Evolutionary conservation across 352 stramenopile species (phyloP).

Genomic region (Phytophthora meadii): DNA sequence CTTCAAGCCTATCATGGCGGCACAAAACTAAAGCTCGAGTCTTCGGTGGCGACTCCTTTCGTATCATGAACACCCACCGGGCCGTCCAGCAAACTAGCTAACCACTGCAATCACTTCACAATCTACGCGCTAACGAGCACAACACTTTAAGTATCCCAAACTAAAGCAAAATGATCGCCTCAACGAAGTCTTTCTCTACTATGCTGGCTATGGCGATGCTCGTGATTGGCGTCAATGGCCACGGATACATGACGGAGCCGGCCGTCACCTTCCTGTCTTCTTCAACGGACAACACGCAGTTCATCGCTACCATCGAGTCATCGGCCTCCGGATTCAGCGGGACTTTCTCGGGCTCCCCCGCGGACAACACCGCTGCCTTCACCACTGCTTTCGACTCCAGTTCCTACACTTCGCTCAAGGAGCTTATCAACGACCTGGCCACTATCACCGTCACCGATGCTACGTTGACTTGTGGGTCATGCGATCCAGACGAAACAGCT

Average conservation of each 20-base stretch:
- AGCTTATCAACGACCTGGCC: constrained; percentile 25
- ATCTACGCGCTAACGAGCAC: constrained; percentile 23
- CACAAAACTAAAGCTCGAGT: neutral
- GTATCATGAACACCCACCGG: neutral
- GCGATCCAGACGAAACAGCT: constrained; percentile 33
- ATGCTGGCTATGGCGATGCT: constrained; percentile 18
- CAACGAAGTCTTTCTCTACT: constrained; percentile 12
- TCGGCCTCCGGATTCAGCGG: constrained; percentile 34
- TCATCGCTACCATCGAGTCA: constrained; percentile 39
- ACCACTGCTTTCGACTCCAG: constrained; percentile 33
- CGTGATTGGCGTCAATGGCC: constrained; percentile 8
- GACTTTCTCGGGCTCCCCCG: constrained; percentile 26
- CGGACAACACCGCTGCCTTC: constrained; percentile 35
- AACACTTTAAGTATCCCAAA: neutral
- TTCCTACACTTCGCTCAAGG: constrained; percentile 38
- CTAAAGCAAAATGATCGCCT: constrained; percentile 26
- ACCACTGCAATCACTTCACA: constrained; percentile 21
- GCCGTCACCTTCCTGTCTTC: constrained; percentile 37
- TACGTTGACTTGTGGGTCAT: constrained; percentile 37
- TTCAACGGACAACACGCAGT: constrained; percentile 36
- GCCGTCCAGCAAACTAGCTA: constrained; percentile 6
- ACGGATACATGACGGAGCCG: constrained; percentile 39
- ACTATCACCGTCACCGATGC: constrained; percentile 28
- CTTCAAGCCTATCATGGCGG: constrained; percentile 23
- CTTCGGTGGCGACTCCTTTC: neutral